Evolutionary conservation across 345 rosid genomes (phyloP), one percentile per base, ranked within the genome.

Genomic region (Erucastrum elatum): DNA sequence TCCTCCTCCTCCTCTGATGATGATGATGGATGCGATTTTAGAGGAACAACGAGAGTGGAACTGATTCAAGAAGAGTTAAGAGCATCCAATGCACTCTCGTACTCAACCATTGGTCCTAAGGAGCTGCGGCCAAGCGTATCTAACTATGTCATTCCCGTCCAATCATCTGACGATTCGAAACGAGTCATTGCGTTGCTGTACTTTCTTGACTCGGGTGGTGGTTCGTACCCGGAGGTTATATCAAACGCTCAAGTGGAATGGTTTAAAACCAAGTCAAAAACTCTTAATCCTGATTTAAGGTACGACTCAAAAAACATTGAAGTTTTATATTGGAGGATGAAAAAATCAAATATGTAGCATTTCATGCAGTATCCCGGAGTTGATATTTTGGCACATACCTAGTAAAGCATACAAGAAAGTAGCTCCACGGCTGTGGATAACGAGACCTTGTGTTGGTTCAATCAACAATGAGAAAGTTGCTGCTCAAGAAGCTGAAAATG

Each of bases 361-460:
- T 64, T 39, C 1, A 0, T 0, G 44, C 76, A 78, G 99, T 63
- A 84, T 91, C 58, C 96, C 94, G 13, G 98, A 95, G 87, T 66
- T 95, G 55, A 77, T 95, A 53, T 91, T 95, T 82, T 95, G 97
- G 98, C 99, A 95, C 46, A 87, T 93, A 86, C 99, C 98, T 1
- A 90, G 92, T 80, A 86, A 84, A 81, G 93, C 93, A 75, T 93
- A 82, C 76, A 71, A 84, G 80, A 81, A 85, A 65, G 98, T 95
- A 71, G 94, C 99, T 74, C 97, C 98, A 12, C 2, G 3, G 83
- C 74, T 79, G 27, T 51, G 83, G 76, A 79, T 95, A 58, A 65
- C 34, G 67, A 85, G 80, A 81, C 97, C 97, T 65, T 95, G 97
- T 12, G 92, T 90, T 0, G 98, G 99, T 44, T 91, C 96, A 30